Evolutionary conservation across 2,329 filamentous ascomycete species (phyloP), one percentile per base, ranked within the genome.

Genomic region (Teratosphaeria pseudoeucalypti): DNA sequence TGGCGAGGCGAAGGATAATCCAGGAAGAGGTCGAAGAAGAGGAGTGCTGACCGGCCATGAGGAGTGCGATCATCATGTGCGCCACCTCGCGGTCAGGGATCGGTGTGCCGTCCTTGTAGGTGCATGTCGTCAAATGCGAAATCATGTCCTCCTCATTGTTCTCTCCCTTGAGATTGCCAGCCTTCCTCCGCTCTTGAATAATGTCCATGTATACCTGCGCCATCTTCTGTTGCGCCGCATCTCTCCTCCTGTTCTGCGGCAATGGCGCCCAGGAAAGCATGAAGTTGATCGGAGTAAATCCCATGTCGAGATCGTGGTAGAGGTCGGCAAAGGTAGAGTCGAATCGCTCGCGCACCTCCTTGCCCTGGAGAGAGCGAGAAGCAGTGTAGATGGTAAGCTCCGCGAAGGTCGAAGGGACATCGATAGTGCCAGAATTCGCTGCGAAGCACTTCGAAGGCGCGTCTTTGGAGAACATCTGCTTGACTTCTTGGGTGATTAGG

Each of bases 21-120:
- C 90, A 95, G 47, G 89, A 84, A 68, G 85, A 86, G 47, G 89
- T 92, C 23, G 89, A 90, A 3, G 90, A 90, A 2, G 89, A 92
- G 2, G 88, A 92, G 78, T 95, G 90, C 73, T 95, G 90, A 59
- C 90, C 90, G 61, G 89, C 90, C 90, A 95, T 95, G 63, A 95
- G 84, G 26, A 95, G 82, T 6, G 90, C 90, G 74, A 95, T 95
- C 89, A 95, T 92, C 83, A 95, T 92, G 76, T 94, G 88, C 26
- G 90, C 90, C 60, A 95, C 83, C 74, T 95, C 90, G 68, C 87
- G 81, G 70, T 95, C 90, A 16, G 90, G 87, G n/a, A 95, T 81
- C 6, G 80, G 79, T 47, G 79, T 85, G 66, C 90, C 90, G 67
- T 92, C 84, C 79, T 95, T 95, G 82, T 95, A 95, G 27, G 79